Conservation (phyloP, 1,284 basidiomycete species). For the Puccinia triticina region DNA sequence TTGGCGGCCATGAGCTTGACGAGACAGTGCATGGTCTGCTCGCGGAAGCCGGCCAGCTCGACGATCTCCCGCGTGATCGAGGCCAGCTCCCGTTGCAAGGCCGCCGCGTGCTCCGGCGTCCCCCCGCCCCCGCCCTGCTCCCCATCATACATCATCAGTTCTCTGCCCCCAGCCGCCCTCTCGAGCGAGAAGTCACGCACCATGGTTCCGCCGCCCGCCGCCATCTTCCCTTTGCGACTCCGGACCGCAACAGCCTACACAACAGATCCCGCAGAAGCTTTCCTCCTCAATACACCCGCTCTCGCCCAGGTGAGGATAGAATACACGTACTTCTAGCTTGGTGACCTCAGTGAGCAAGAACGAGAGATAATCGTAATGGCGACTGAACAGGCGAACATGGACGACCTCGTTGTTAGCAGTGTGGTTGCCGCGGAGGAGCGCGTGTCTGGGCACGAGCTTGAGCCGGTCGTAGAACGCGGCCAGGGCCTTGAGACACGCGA, state of each 20-base stretch:
- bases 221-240: slow-evolving; percentile 39
- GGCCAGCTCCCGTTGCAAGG: slow-evolving; percentile 41
- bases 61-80: slow-evolving; percentile 47
- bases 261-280: no score
- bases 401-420: neutral
- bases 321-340: slow-evolving; percentile 38
- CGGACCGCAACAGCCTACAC: slow-evolving; percentile 45
- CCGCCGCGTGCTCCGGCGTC: slow-evolving; percentile 33
- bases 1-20: slow-evolving; percentile 47
- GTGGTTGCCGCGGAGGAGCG: slow-evolving; percentile 35
- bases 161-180: no score
- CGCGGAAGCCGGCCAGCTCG: slow-evolving; percentile 32
- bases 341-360: slow-evolving; percentile 46
- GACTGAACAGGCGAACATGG: slow-evolving; percentile 47
- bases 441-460: slow-evolving; percentile 69
- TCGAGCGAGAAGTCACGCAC: no score
- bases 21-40: slow-evolving; percentile 44
- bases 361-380: slow-evolving; percentile 50
- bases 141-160: neutral
- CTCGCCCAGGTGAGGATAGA: no score
- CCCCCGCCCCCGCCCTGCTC: slow-evolving; percentile 2
- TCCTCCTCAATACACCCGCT: no score
- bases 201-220: slow-evolving; percentile 3
- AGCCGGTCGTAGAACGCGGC: slow-evolving; percentile 77
- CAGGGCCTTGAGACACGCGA: slow-evolving; percentile 71